Evolutionary conservation across 345 rosid species (phyloP).

Genomic region (Brassica juncea): DNA sequence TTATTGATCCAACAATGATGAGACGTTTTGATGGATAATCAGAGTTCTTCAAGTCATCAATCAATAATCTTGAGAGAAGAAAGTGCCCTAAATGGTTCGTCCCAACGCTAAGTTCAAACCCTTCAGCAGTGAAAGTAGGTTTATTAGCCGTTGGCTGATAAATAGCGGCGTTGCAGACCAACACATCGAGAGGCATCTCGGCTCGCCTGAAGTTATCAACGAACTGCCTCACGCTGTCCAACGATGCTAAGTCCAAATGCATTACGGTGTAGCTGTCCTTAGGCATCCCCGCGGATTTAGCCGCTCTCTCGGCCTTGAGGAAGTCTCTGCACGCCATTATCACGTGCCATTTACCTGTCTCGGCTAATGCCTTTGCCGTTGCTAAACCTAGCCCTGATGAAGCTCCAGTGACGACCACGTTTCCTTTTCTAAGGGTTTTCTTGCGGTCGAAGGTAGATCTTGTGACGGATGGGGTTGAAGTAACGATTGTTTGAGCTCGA

Average conservation of each 20-base stretch:
- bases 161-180: conserved; percentile 95
- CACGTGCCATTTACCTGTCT: conserved; percentile 83
- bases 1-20: conserved; percentile 91
- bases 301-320: conserved; percentile 40
- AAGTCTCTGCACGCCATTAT: conserved; percentile 86
- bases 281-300: conserved; percentile 53
- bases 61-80: conserved; percentile 78
- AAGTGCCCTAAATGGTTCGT: conserved; percentile 98
- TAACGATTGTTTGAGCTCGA: conserved; percentile 64
- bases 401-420: conserved; percentile 75
- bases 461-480: conserved; percentile 54
- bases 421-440: conserved; percentile 79
- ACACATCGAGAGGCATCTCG: conserved; percentile 75
- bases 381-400: conserved; percentile 89
- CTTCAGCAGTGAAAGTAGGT: conserved; percentile 88
- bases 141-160: conserved; percentile 78
- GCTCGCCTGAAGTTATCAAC: conserved; percentile 70
- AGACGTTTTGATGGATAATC: conserved; percentile 86
- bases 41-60: conserved; percentile 72
- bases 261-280: conserved; percentile 80
- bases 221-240: conserved; percentile 88
- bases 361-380: conserved; percentile 81
- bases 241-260: conserved; percentile 92
- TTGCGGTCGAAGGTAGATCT: conserved; percentile 52
- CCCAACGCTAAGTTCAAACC: conserved; percentile 90